Evolutionary conservation across 2,329 filamentous ascomycete species (phyloP).

Genomic region (Colletotrichum costaricense): DNA sequence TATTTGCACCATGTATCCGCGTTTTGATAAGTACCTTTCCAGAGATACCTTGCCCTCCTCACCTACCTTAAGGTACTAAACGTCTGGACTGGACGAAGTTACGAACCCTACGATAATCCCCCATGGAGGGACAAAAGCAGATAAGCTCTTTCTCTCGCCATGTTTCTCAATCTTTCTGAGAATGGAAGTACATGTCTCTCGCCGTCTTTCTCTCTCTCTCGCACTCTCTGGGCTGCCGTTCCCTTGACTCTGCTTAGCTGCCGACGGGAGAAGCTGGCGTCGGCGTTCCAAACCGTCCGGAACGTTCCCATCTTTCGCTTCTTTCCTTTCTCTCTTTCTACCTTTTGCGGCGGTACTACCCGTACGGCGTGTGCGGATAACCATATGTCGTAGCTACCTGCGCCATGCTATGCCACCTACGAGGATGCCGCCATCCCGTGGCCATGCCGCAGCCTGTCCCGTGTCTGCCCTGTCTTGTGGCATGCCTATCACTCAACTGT

Average conservation of each 20-base stretch:
- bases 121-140: too few relatives aligned
- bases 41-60: too few relatives aligned
- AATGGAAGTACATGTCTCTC: background rate
- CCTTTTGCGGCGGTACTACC: background rate
- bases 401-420: background rate
- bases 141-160: too few relatives aligned
- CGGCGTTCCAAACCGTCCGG: background rate
- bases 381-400: background rate
- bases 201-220: too few relatives aligned
- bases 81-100: too few relatives aligned
- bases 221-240: conserved; percentile 3
- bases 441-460: background rate
- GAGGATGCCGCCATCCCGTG: background rate
- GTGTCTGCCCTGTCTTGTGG: background rate
- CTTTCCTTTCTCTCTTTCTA: background rate
- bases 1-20: too few relatives aligned
- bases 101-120: too few relatives aligned
- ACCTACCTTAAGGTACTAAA: too few relatives aligned
- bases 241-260: conserved; percentile 1
- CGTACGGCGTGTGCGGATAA: background rate
- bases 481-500: background rate
- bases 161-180: too few relatives aligned
- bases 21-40: too few relatives aligned
- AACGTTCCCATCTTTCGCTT: background rate
- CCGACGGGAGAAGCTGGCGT: background rate